Conservation (phyloP, 352 stramenopile genomes). For the Phytophthora sojae region DNA sequence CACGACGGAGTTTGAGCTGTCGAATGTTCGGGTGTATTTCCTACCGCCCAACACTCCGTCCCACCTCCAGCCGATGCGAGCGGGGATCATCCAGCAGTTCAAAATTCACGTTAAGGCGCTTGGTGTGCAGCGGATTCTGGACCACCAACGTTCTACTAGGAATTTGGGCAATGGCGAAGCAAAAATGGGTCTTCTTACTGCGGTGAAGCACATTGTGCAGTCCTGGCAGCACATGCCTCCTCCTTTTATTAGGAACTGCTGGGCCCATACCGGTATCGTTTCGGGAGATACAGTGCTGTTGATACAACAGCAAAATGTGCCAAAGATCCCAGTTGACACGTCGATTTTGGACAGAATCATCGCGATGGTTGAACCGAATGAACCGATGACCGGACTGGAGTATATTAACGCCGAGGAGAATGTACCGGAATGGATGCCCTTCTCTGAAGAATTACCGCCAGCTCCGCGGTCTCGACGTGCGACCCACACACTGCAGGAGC, state of each 20-base stretch:
- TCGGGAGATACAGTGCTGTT: constrained; percentile 15
- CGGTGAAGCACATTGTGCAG: constrained; percentile 25
- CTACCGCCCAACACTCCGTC: constrained; percentile 17
- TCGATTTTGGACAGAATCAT: constrained; percentile 23
- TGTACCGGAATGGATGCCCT: constrained; percentile 23
- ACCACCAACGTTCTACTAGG: constrained; percentile 13
- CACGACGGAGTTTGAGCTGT: constrained; percentile 9
- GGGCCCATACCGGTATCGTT: constrained; percentile 23
- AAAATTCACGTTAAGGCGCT: constrained; percentile 23
- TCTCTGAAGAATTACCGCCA: constrained; percentile 17
- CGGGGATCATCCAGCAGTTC: constrained; percentile 26
- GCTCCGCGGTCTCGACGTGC: constrained; percentile 24
- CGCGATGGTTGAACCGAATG: constrained; percentile 3
- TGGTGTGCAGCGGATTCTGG: constrained; percentile 31
- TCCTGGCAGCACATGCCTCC: constrained; percentile 17
- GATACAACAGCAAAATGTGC: constrained; percentile 14
- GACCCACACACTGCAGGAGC: not conserved
- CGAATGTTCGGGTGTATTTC: constrained; percentile 19
- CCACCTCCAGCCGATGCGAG: constrained; percentile 26
- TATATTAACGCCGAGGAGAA: constrained; percentile 28
- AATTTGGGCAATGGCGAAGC: constrained; percentile 3
- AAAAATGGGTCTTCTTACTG: constrained; percentile 28
- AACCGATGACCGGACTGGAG: constrained; percentile 20
- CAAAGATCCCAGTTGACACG: constrained; percentile 10
- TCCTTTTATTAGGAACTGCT: constrained; percentile 21